A percentile compares a stretch with the other conserved stretches of the same genome.
These are phyloP conservation scores for Globisporangium nagaii DNA, from an alignment of 352 stramenopile genomes.

Conservation along the genomic window DNA sequence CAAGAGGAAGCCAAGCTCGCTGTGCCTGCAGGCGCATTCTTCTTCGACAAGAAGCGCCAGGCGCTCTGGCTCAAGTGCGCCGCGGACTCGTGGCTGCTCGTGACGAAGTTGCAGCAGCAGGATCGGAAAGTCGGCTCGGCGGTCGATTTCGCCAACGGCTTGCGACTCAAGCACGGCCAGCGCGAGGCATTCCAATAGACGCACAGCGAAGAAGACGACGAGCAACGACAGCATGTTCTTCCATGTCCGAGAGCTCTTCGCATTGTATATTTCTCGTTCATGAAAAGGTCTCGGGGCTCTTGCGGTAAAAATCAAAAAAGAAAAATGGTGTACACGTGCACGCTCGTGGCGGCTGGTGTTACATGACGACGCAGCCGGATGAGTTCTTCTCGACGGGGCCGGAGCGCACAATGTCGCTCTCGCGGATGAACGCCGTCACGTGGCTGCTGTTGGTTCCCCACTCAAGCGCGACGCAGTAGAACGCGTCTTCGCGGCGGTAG, in stretches of 20 bases:
- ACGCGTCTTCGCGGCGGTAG: conserved; percentile 51
- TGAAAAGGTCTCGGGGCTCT: too few species aligned
- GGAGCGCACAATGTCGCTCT: conserved; percentile 45
- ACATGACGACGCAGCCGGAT: conserved; percentile 72
- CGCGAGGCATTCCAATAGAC: conserved; percentile 32
- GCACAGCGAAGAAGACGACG: too few species aligned
- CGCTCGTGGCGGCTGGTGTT: conserved; percentile 7
- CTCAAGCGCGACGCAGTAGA: conserved; percentile 68
- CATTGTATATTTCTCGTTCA: too few species aligned
- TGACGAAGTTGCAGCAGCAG: conserved; percentile 64
- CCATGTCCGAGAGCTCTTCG: too few species aligned
- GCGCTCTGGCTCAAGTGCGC: conserved; percentile 67
- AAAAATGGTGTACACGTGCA: background rate
- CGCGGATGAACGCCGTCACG: conserved; percentile 57
- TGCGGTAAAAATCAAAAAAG: conserved; percentile 1
- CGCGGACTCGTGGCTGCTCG: conserved; percentile 48
- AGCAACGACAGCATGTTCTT: too few species aligned
- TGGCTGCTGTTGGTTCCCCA: conserved; percentile 48
- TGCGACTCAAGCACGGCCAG: conserved; percentile 63
- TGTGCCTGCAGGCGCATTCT: conserved; percentile 36
- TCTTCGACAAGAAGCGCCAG: conserved; percentile 72
- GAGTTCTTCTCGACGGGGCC: conserved; percentile 50
- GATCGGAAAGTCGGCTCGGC: conserved; percentile 57
- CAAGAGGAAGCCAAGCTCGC: conserved; percentile 10
- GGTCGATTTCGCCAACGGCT: conserved; percentile 78